These are phyloP conservation scores for Xylaria sp. DNA, from an alignment of 2,329 filamentous ascomycete species.

Conservation along the genomic window DNA sequence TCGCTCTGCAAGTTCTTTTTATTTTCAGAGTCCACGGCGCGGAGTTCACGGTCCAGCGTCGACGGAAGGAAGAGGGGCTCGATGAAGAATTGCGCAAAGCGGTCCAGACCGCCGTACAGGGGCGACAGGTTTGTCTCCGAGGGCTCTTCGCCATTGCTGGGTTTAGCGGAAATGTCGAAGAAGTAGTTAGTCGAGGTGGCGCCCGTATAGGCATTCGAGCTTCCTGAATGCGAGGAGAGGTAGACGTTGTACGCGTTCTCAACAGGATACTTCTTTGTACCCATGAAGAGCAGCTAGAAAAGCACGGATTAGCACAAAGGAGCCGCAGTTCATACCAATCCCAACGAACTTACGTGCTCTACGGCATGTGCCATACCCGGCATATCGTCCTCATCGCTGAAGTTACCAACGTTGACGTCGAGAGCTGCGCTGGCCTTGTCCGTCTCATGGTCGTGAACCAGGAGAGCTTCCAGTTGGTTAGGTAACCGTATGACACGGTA, in stretches of 20 bases:
- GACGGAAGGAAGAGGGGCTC: slow-evolving; percentile 82
- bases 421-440: slow-evolving; percentile 96
- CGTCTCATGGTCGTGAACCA: slow-evolving; percentile 92
- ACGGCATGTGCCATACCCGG: slow-evolving; percentile 95
- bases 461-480: slow-evolving; percentile 86
- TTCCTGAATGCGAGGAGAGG: slow-evolving; percentile 84
- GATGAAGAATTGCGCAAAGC: slow-evolving; percentile 94
- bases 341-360: slow-evolving; percentile 67
- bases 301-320: slow-evolving; percentile 12
- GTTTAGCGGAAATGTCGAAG: slow-evolving; percentile 88
- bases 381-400: slow-evolving; percentile 88
- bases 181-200: slow-evolving; percentile 96
- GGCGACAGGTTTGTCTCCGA: slow-evolving; percentile 60
- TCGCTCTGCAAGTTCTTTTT: slow-evolving; percentile 97
- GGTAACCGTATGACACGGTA: slow-evolving; percentile 85
- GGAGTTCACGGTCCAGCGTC: slow-evolving; percentile 83
- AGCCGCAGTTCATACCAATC: neutral
- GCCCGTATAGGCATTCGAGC: slow-evolving; percentile 93
- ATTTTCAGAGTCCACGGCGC: slow-evolving; percentile 91
- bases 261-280: slow-evolving; percentile 93
- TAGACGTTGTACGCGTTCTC: slow-evolving; percentile 97
- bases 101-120: slow-evolving; percentile 80
- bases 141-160: slow-evolving; percentile 61
- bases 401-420: slow-evolving; percentile 94
- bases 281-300: slow-evolving; percentile 84